A percentile compares a stretch with the other conserved stretches of the same genome.
These are phyloP conservation scores for Magnolia changhungtana DNA, from an alignment of 164 flowering plant species.

Conservation along the genomic window DNA sequence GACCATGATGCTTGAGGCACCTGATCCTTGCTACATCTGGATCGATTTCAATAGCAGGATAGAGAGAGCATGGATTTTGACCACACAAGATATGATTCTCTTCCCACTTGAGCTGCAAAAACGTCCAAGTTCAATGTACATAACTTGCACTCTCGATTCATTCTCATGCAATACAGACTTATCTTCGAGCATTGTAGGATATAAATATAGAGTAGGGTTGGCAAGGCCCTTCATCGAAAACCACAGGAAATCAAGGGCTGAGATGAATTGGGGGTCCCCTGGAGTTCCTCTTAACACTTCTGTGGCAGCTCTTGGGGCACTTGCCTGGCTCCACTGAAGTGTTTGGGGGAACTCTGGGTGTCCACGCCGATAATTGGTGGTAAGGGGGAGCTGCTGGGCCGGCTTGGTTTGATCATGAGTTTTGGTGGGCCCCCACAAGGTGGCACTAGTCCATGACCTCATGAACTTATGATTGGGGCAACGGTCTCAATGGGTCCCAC, in stretches of 20 bases:
- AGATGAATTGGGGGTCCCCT: slow-evolving; percentile 4
- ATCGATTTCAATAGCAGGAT: neutral
- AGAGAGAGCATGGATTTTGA: neutral
- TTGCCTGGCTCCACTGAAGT: neutral
- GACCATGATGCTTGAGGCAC: neutral
- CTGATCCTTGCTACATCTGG: neutral
- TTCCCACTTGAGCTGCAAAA: slow-evolving; percentile 1
- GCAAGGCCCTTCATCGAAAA: neutral
- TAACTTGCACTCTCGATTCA: neutral
- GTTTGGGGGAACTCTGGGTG: slow-evolving; percentile 10
- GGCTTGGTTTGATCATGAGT: neutral
- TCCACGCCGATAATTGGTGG: no score
- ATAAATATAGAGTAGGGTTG: neutral
- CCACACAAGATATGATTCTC: neutral
- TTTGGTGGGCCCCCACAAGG: neutral
- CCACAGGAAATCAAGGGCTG: neutral
- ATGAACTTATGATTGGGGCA: neutral
- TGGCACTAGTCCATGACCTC: neutral
- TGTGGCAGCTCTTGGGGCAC: neutral
- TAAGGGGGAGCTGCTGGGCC: no score
- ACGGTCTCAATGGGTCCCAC: no score
- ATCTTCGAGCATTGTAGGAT: neutral
- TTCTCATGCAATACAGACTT: neutral
- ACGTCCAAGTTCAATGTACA: neutral
- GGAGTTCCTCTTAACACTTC: slow-evolving; percentile 7